Conservation (phyloP, 2,329 filamentous ascomycete species). For the Hypoxylon sp. region DNA sequence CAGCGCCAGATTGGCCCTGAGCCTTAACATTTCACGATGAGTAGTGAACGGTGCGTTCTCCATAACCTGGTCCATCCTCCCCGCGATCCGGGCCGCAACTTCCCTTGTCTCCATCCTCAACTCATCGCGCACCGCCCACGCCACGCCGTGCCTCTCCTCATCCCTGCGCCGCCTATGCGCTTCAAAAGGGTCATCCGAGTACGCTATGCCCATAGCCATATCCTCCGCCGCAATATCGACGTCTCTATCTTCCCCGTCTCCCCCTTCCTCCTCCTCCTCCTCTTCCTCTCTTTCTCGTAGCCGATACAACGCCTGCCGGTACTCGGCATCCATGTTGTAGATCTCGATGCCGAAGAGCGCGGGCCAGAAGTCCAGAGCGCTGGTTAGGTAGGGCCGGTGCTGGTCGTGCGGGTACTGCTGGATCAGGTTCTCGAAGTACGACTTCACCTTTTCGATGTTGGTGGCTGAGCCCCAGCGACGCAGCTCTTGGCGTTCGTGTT, state of each 20-base stretch:
- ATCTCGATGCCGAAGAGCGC: constrained; percentile 87
- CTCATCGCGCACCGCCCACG: constrained; percentile 57
- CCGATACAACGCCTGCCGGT: constrained; percentile 61
- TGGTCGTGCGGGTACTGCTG: constrained; percentile 81
- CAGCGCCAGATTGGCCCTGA: constrained; percentile 81
- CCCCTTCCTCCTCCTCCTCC: constrained; percentile 33
- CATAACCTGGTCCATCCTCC: constrained; percentile 79
- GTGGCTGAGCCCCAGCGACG: constrained; percentile 61
- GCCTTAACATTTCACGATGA: constrained; percentile 74
- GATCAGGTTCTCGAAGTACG: constrained; percentile 84
- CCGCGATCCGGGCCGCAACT: constrained; percentile 74
- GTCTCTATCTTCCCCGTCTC: background rate
- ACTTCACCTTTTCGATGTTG: constrained; percentile 63
- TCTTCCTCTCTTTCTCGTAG: constrained; percentile 45
- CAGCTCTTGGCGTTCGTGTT: constrained; percentile 11
- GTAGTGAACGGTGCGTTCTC: constrained; percentile 78
- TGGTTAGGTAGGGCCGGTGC: constrained; percentile 70
- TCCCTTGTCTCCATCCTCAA: constrained; percentile 68
- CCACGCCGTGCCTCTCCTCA: constrained; percentile 41
- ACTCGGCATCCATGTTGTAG: constrained; percentile 78
- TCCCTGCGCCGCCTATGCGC: constrained; percentile 23
- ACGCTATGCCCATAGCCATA: constrained; percentile 41
- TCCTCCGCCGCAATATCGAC: background rate
- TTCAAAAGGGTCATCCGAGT: constrained; percentile 39
- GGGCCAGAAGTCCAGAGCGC: constrained; percentile 83